These are phyloP conservation scores for Physaria fendleri DNA, from an alignment of 345 rosid genomes.

Conservation along the genomic window DNA sequence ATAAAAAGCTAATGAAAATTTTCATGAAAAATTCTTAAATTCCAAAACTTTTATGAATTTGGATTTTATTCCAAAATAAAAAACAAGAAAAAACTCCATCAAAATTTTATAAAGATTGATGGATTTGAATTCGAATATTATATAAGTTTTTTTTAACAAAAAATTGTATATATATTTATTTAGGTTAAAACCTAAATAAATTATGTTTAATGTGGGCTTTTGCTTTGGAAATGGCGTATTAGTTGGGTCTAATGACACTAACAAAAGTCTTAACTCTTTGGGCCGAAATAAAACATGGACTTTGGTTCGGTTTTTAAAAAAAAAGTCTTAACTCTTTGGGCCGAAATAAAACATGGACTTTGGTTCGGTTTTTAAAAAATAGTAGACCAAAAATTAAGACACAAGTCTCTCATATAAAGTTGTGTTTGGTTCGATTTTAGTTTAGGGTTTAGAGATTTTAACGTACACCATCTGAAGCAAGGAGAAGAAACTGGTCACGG, in stretches of 20 bases:
- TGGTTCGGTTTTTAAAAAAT: not conserved
- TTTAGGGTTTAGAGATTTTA: not conserved
- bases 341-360: not conserved
- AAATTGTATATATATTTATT: no score
- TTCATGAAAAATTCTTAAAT: no score
- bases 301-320: not conserved
- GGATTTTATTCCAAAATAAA: no score
- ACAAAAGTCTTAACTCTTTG: not conserved
- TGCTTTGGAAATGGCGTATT: not conserved
- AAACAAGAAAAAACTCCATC: no score
- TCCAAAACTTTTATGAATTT: no score
- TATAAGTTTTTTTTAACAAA: no score
- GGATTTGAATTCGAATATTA: no score
- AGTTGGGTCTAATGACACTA: not conserved
- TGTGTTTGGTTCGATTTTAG: not conserved
- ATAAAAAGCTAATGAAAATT: no score
- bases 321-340: not conserved
- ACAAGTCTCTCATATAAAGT: no score
- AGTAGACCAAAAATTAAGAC: no score
- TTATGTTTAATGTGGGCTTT: not conserved
- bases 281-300: not conserved
- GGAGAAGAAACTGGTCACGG: slow-evolving; percentile 51
- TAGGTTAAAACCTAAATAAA: no score
- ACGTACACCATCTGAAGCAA: slow-evolving; percentile 82
- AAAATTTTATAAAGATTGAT: no score